phyloP scores from a whole-genome alignment of 106 monocot genomes.

The Phalaenopsis aphrodite region DNA sequence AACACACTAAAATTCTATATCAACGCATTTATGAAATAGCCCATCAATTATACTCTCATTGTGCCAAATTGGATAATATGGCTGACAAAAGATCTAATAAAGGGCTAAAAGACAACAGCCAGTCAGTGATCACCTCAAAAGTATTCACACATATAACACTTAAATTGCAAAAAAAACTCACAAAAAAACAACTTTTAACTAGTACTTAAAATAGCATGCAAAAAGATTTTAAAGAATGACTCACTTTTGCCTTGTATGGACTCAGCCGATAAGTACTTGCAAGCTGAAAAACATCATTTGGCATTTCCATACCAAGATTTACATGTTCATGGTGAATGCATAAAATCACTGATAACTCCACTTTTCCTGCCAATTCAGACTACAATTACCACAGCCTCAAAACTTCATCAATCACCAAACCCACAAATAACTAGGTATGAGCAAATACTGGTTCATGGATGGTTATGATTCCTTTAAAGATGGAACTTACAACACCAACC shows the following conservation, averaged over 20 bases:
- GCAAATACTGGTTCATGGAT: neutral
- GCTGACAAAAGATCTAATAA: neutral
- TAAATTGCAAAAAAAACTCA: neutral
- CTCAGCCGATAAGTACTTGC: constrained; percentile 30
- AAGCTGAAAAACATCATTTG: constrained; percentile 36
- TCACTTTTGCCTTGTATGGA: constrained; percentile 43
- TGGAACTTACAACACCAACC: neutral
- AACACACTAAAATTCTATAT: neutral
- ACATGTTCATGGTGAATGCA: constrained; percentile 28
- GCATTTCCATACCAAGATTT: constrained; percentile 18
- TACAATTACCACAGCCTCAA: neutral
- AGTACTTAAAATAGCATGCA: too few species aligned
- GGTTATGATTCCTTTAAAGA: neutral
- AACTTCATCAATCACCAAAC: too few species aligned
- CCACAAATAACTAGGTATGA: neutral
- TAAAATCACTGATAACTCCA: constrained; percentile 48
- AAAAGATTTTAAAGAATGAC: neutral
- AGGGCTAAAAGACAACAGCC: neutral
- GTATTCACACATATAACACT: neutral
- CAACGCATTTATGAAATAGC: neutral
- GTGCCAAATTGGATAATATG: neutral
- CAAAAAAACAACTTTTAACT: too few species aligned
- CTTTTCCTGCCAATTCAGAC: constrained; percentile 35
- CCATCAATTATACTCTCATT: neutral
- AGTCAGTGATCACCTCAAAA: neutral